Percentiles rank a stretch among this genome's conserved stretches.
Conservation (phyloP, 1,284 basidiomycete genomes). For the Cryptococcus sp. region DNA sequence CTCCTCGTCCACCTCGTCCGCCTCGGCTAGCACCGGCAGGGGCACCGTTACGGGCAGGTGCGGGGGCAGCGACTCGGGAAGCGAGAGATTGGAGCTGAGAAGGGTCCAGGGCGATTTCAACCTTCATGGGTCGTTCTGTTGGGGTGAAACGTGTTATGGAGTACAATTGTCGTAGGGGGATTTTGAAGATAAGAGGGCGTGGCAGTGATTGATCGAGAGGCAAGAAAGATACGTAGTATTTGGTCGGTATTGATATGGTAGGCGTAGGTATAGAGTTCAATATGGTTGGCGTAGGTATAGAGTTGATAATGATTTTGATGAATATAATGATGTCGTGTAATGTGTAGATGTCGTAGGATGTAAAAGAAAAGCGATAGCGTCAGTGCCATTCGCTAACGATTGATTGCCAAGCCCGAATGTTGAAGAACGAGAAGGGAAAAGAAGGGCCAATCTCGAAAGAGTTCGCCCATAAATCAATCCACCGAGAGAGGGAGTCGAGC, state of each 20-base stretch:
- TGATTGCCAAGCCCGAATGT: not conserved
- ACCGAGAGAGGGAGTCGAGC: too few relatives aligned
- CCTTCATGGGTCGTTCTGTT: constrained; percentile 96
- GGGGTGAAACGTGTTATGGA: not conserved
- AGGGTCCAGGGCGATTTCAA: constrained; percentile 93
- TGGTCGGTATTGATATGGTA: not conserved
- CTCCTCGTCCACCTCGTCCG: constrained; percentile 52
- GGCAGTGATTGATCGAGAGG: not conserved
- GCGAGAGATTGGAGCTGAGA: constrained; percentile 66
- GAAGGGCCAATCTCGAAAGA: not conserved
- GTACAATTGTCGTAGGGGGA: not conserved
- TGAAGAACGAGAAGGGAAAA: not conserved
- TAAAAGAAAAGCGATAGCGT: constrained; percentile 1
- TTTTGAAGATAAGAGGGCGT: not conserved
- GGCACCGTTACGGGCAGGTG: constrained; percentile 39
- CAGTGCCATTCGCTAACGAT: not conserved
- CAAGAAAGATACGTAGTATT: not conserved
- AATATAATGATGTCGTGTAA: not conserved
- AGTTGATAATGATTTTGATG: too few relatives aligned
- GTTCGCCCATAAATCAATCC: too few relatives aligned
- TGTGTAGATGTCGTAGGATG: not conserved
- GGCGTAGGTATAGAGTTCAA: too few relatives aligned
- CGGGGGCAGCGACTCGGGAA: constrained; percentile 53
- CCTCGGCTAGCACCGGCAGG: constrained; percentile 25
- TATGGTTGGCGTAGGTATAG: too few relatives aligned